Evolutionary conservation across 176 grass and related monocot species (phyloP).

Genomic region (Leersia perrieri): DNA sequence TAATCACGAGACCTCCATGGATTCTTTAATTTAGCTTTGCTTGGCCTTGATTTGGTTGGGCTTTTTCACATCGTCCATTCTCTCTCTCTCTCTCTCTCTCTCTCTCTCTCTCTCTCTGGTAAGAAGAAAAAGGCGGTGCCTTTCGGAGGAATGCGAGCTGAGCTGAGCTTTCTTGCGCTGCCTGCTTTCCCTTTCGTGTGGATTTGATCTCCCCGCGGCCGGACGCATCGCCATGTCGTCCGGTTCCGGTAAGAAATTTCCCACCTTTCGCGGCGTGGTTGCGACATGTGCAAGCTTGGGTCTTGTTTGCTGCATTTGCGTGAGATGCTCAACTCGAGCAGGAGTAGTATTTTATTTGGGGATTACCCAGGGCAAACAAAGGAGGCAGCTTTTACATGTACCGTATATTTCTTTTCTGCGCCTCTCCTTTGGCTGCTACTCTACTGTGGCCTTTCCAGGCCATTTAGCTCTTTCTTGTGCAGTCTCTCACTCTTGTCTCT

Average conservation of each 20-base stretch:
- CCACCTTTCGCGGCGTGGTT: conserved; percentile 32
- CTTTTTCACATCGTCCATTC: neutral
- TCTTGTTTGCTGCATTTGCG: neutral
- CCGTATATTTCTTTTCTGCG: neutral
- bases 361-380: neutral
- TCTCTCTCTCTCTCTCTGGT: neutral
- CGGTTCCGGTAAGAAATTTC: conserved; percentile 30
- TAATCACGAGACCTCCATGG: no score
- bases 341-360: neutral
- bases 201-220: conserved; percentile 7
- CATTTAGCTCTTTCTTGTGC: conserved; percentile 34
- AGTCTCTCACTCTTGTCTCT: neutral
- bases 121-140: conserved; percentile 24
- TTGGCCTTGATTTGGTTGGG: conserved; percentile 12
- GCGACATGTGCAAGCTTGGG: conserved; percentile 7
- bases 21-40: neutral
- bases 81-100: neutral
- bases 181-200: conserved; percentile 32
- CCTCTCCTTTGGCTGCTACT: neutral
- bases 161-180: neutral
- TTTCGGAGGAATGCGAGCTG: neutral
- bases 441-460: conserved; percentile 18
- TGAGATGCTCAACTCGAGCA: no score
- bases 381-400: conserved; percentile 27
- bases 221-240: neutral